Evolutionary conservation across 2,329 filamentous ascomycete species (phyloP).

Genomic region (Nannizzia gypsea): DNA sequence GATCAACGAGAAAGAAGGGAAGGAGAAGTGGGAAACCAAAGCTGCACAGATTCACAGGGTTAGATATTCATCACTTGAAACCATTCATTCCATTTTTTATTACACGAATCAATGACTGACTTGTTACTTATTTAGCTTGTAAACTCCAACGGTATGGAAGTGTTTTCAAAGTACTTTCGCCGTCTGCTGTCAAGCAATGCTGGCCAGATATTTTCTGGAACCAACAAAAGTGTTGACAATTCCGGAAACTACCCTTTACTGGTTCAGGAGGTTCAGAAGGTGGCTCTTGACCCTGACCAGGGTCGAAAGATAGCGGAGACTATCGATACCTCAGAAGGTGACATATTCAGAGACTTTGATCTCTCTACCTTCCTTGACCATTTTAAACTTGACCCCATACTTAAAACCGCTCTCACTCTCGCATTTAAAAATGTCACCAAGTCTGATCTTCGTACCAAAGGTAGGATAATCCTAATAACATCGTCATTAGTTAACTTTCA

Average conservation of each 20-base stretch:
- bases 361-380: conserved; percentile 92
- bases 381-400: conserved; percentile 80
- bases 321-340: conserved; percentile 79
- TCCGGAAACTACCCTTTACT: conserved; percentile 75
- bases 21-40: conserved; percentile 84
- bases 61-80: conserved; percentile 23
- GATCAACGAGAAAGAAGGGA: conserved; percentile 86
- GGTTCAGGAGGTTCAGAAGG: conserved; percentile 72
- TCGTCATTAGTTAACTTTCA: neutral
- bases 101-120: neutral
- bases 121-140: conserved; percentile 53
- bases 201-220: conserved; percentile 73
- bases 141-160: conserved; percentile 98
- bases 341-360: conserved; percentile 92
- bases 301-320: conserved; percentile 86
- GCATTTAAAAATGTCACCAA: conserved; percentile 78
- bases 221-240: conserved; percentile 60
- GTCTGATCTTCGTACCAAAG: conserved; percentile 76
- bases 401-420: conserved; percentile 76
- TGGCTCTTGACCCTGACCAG: conserved; percentile 67
- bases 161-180: conserved; percentile 90
- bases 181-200: conserved; percentile 87
- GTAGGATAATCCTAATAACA: conserved; percentile 35
- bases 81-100: neutral
- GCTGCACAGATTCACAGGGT: conserved; percentile 87